phyloP scores from a whole-genome alignment of 805 yeast species.

The Metschnikowia arizonensis region DNA sequence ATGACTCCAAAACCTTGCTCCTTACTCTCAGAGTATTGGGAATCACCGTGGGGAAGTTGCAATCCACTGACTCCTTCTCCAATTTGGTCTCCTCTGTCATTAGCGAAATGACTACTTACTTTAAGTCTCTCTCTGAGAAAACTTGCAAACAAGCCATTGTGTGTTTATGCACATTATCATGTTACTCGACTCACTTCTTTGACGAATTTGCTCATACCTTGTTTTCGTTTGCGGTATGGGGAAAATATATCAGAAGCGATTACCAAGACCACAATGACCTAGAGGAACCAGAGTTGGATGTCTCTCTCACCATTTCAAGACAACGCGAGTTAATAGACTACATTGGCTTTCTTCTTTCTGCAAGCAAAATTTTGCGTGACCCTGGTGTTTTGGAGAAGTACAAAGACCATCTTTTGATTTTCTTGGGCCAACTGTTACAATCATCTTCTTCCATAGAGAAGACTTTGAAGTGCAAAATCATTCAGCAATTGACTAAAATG shows the following conservation, averaged over 20 bases:
- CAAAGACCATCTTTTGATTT: conserved; percentile 65
- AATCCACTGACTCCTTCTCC: conserved; percentile 29
- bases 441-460: conserved; percentile 65
- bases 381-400: conserved; percentile 39
- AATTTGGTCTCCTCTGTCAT: conserved; percentile 24
- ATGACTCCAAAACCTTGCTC: conserved; percentile 34
- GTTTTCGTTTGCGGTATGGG: conserved; percentile 41
- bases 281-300: conserved; percentile 18
- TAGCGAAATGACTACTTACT: conserved; percentile 49
- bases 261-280: conserved; percentile 4
- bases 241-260: conserved; percentile 30
- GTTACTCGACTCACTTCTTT: conserved; percentile 44
- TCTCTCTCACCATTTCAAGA: conserved; percentile 45
- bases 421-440: conserved; percentile 65
- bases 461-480: conserved; percentile 61
- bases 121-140: conserved; percentile 48
- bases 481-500: conserved; percentile 59
- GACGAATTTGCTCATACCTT: conserved; percentile 40
- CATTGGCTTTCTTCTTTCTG: conserved; percentile 53
- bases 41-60: conserved; percentile 31
- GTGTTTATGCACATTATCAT: conserved; percentile 53
- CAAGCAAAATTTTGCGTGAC: conserved; percentile 28
- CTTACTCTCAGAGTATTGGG: conserved; percentile 33
- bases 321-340: conserved; percentile 59
- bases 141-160: conserved; percentile 59